Conservation (phyloP, 2,329 filamentous ascomycete genomes). For the Rhexocercosporidium sp. region DNA sequence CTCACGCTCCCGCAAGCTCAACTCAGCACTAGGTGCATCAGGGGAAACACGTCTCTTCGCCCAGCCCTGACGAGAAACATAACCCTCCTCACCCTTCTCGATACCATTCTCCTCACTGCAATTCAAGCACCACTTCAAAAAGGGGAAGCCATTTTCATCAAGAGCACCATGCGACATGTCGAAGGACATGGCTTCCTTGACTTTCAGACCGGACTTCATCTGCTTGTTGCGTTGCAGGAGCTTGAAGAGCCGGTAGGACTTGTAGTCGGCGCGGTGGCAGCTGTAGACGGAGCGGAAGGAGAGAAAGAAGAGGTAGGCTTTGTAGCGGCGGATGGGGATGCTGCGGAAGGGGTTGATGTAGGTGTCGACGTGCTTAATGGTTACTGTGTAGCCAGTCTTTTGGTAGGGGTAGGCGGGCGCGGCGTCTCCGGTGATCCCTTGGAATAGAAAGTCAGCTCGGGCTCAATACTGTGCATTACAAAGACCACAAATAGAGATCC, state of each 20-base stretch:
- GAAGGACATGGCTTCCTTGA: background rate
- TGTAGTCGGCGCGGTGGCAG: background rate
- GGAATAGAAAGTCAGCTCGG: too few species aligned
- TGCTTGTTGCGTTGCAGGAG: background rate
- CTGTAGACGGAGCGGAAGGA: background rate
- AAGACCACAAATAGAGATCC: too few species aligned
- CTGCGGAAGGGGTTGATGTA: background rate
- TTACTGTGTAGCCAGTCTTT: background rate
- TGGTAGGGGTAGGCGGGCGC: background rate
- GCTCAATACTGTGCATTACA: too few species aligned
- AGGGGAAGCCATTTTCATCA: background rate
- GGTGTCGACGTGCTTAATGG: background rate
- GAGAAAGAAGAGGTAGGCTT: background rate
- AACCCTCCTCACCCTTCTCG: too few species aligned
- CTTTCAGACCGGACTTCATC: background rate
- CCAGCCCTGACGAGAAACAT: background rate
- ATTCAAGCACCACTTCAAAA: background rate
- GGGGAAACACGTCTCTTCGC: background rate
- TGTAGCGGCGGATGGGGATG: background rate
- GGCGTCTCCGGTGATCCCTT: background rate
- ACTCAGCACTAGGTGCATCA: background rate
- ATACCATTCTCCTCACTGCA: too few species aligned
- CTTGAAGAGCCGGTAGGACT: background rate
- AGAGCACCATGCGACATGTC: background rate
- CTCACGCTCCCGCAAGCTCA: background rate